Base-by-base conservation (phyloP, 2,329 filamentous ascomycete genomes). In the Exophiala alcalophila region DNA sequence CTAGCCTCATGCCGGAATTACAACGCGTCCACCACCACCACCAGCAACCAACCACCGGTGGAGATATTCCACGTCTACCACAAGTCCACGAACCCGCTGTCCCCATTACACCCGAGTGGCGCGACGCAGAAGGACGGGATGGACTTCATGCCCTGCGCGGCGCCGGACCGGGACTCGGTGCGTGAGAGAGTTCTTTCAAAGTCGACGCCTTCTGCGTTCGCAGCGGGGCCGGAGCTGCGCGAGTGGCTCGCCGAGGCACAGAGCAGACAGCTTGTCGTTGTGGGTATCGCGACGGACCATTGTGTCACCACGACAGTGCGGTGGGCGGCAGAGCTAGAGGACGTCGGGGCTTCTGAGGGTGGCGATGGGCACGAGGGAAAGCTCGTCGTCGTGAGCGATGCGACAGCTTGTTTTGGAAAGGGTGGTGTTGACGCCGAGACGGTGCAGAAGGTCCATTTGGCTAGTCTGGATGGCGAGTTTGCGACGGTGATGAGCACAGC, bases 251-350 rank as follows among this genome's bases (percentile, higher is more conserved):
- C 61, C 4, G 46, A 49, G 2, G 58, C 59, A 10, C 57, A 52
- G 0, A 57, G 70, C 11, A 44, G 61, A 7, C 67, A 70, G 44
- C 57, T 72, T 0, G 44, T 72, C 12, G 53, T 73, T 19, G 59
- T 58, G 2, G 71, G 70, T 0, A 45, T 74, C 42, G 71, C 67
- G 3, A 72, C 70, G 24, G 71, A 73, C 54, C 71, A 74, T 47
- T 74, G 71, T 39, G 69, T 74, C 10, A 71, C 65, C 43, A 74
- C 71, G 3, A 68, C 67, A 2, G 63, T 65, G 16, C 64, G 71
- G 5, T 71, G 73, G 68, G 70, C 70, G 1, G 65, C 59, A 12
- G 73, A 74, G 47, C 40, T 74, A 28, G 61, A 63, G 4, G 65
- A 74, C 11, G 63, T 67, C 27, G 63, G 68, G 47, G 23, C 19